Evolutionary conservation across 176 grass and related monocot species (phyloP).

Genomic region (Oryza rufipogon): DNA sequence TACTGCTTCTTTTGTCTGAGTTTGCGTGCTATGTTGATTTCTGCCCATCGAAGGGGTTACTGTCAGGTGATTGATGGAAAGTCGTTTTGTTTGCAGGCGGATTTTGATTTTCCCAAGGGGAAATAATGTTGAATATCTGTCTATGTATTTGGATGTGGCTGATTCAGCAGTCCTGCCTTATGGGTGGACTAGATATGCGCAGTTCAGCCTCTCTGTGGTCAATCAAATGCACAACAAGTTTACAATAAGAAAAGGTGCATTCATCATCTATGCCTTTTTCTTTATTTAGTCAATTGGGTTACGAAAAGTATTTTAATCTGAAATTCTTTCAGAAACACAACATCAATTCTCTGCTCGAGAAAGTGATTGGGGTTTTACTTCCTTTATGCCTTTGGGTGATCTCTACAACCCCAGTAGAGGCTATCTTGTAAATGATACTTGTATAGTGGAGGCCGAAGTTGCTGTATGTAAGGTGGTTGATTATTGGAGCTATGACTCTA

Average conservation of each 20-base stretch:
- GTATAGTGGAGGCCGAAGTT: constrained; percentile 95
- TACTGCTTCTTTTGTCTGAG: constrained; percentile 4
- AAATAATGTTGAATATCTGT: constrained; percentile 96
- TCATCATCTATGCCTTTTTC: constrained; percentile 26
- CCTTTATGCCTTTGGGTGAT: constrained; percentile 95
- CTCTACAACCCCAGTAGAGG: constrained; percentile 90
- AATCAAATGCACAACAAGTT: constrained; percentile 95
- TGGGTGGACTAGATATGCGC: constrained; percentile 98
- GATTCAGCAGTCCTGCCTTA: constrained; percentile 88
- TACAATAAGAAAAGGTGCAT: constrained; percentile 94
- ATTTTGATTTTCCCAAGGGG: constrained; percentile 97
- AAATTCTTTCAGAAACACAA: constrained; percentile 81
- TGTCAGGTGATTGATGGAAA: neutral
- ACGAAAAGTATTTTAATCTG: constrained; percentile 23
- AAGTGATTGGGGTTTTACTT: constrained; percentile 99
- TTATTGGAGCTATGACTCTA: constrained; percentile 98
- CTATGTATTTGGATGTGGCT: constrained; percentile 97
- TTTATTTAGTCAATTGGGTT: constrained; percentile 16
- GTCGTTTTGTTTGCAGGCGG: constrained; percentile 59
- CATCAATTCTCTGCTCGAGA: constrained; percentile 97
- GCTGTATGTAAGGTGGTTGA: constrained; percentile 87
- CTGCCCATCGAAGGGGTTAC: neutral
- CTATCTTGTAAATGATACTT: constrained; percentile 98
- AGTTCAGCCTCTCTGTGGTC: constrained; percentile 82
- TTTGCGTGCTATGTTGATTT: constrained; percentile 12